Evolutionary conservation across 768 basidiomycete genomes (phyloP), one percentile per base, ranked within the genome.

Genomic region (Hericium coralloides): DNA sequence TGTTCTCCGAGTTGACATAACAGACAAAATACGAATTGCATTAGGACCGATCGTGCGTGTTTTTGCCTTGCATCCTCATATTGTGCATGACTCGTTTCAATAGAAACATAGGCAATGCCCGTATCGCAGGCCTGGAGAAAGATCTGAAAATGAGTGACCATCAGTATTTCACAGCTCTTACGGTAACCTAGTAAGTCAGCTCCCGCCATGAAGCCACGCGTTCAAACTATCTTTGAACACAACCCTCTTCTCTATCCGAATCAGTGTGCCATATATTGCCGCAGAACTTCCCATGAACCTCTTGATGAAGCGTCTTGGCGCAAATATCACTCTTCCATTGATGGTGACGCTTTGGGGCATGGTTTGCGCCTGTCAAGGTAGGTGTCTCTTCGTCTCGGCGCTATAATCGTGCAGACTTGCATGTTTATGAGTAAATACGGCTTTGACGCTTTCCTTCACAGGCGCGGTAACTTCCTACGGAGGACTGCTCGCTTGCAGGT

Each of bases 281-380:
- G 62, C 64, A 31, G 71, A 65, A 41, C 38, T 66, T 12, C 66
- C 65, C 36, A 60, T 63, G 47, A 69, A 68, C 55, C 31, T 64
- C 26, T 49, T 68, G 7, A 54, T 66, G 55, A 65, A 77, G 70
- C 56, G 75, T 72, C 63, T 76, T 48, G 79, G 83, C 2, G 81
- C 85, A 1, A 77, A 83, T n/a, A 74, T 80, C 56, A 68, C 80
- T 49, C 74, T 85, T 65, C 86, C 87, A 0, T 67, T 79, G 1
- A 80, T 87, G 77, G 68, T 87, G 50, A 75, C 79, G 0, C 62
- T 80, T 1, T 89, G 87, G 86, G 87, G 87, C n/a, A 49, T 86
- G n/a, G 76, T 83, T 14, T 76, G 79, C 10, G 74, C 82, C 9
- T 70, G 81, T 48, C 85, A 88, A 75, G 84, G 83, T 77, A 53